Percentiles rank a stretch among this genome's conserved stretches.
Conservation (phyloP, 202 grass and related monocot species). For the Panicum virgatum region DNA sequence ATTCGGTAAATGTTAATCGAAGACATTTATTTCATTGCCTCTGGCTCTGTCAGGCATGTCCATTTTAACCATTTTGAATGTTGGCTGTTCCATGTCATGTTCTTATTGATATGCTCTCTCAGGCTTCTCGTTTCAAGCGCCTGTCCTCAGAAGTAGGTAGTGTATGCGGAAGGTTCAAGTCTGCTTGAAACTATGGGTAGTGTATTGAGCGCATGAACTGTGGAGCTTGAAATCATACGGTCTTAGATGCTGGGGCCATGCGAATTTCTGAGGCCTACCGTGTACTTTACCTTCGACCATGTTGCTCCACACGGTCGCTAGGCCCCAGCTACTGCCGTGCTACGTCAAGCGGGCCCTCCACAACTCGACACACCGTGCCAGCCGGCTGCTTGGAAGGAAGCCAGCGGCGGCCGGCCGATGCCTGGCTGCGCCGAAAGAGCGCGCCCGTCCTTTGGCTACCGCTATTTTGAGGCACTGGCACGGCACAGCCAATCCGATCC, state of each 20-base stretch:
- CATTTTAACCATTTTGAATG: not conserved
- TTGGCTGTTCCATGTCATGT: not conserved
- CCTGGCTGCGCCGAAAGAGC: not conserved
- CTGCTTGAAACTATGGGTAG: not conserved
- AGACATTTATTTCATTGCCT: constrained; percentile 2
- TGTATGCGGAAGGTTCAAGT: not conserved
- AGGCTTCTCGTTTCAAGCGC: not conserved
- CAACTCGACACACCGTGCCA: too few species aligned
- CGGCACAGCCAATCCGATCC: too few species aligned
- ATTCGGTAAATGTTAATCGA: constrained; percentile 43
- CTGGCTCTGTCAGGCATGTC: not conserved
- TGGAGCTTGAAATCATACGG: not conserved
- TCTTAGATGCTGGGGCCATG: not conserved
- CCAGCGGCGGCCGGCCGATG: too few species aligned
- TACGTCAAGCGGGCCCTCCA: too few species aligned
- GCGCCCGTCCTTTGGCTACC: too few species aligned
- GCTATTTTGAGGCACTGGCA: too few species aligned
- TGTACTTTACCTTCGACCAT: not conserved
- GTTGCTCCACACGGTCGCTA: not conserved
- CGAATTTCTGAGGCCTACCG: too few species aligned
- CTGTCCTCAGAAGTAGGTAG: too few species aligned
- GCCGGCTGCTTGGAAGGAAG: too few species aligned
- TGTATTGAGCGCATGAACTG: not conserved
- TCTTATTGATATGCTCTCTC: not conserved
- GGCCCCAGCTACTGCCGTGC: too few species aligned